phyloP scores from a whole-genome alignment of 805 yeast species.

The Starmerella tilneyi region DNA sequence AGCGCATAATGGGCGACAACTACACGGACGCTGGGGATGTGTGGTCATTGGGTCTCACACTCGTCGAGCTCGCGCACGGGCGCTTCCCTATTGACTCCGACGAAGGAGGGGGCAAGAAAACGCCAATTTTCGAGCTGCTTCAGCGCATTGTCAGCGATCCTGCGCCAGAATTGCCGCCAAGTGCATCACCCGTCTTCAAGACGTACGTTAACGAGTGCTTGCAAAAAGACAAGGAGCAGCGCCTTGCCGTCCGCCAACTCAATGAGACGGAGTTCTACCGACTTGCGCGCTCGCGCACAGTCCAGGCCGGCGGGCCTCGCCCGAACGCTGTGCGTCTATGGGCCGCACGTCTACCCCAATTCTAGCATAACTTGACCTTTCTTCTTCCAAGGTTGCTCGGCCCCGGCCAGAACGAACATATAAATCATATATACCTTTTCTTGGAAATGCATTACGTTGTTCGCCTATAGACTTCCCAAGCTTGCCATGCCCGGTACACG shows the following conservation, averaged over 20 bases:
- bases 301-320: constrained; percentile 1
- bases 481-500: constrained; percentile 52
- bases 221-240: constrained; percentile 51
- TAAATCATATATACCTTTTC: no score
- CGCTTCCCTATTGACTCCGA: constrained; percentile 42
- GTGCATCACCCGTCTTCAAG: constrained; percentile 41
- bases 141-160: constrained; percentile 91
- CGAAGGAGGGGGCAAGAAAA: constrained; percentile 21
- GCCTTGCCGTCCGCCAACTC: constrained; percentile 68
- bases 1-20: constrained; percentile 86
- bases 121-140: constrained; percentile 61
- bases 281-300: constrained; percentile 9
- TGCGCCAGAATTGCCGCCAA: constrained; percentile 59
- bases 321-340: constrained; percentile 14
- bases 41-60: constrained; percentile 90
- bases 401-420: no score
- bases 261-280: constrained; percentile 32
- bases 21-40: constrained; percentile 94
- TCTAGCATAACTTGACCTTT: no score
- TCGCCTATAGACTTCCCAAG: constrained; percentile 28
- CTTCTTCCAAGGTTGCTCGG: no score
- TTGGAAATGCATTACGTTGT: no score
- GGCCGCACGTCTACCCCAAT: constrained; percentile 13
- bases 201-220: constrained; percentile 66
- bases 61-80: constrained; percentile 82